phyloP scores from a whole-genome alignment of 2,329 filamentous ascomycete genomes.

The Diplodia scrobiculata region DNA sequence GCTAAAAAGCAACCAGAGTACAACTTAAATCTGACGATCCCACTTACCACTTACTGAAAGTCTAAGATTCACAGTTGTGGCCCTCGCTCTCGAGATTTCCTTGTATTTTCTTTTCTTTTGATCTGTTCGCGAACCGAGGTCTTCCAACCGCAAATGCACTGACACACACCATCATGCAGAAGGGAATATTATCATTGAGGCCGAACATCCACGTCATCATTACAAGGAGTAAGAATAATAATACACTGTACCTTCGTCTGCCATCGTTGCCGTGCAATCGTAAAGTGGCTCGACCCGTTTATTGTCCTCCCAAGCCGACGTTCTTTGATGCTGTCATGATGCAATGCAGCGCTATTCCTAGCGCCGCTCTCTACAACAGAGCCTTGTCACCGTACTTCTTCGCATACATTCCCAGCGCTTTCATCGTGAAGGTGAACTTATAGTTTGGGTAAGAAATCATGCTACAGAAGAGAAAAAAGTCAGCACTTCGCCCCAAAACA shows the following conservation, averaged over 20 bases:
- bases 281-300: neutral
- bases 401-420: conserved; percentile 88
- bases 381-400: conserved; percentile 68
- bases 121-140: neutral
- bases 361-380: conserved; percentile 44
- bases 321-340: neutral
- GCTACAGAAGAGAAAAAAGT: conserved; percentile 47
- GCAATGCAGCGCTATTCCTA: neutral
- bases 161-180: neutral
- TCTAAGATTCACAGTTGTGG: no score
- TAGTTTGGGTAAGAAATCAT: conserved; percentile 99
- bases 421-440: conserved; percentile 94
- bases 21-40: neutral
- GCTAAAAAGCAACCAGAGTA: neutral
- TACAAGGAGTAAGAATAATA: neutral
- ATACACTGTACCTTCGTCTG: neutral
- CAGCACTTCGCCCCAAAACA: neutral
- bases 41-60: neutral
- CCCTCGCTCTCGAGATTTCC: no score
- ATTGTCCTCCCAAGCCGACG: neutral
- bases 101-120: neutral
- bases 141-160: neutral
- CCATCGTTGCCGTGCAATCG: neutral
- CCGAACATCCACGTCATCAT: neutral
- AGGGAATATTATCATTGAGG: neutral